phyloP scores from a whole-genome alignment of 345 rosid species.

The Heritiera fomes region DNA sequence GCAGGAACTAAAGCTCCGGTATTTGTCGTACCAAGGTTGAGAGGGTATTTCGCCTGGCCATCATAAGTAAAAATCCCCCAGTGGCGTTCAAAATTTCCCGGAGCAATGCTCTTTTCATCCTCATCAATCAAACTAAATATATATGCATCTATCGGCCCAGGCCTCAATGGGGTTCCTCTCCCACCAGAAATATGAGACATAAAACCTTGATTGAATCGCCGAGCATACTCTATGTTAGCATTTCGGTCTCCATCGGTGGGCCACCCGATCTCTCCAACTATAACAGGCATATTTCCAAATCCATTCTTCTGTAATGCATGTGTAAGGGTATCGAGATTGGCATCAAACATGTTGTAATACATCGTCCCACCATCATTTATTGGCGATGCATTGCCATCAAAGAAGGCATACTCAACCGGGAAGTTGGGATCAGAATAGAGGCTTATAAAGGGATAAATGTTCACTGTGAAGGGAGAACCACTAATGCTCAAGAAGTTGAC shows the following conservation, averaged over 20 bases:
- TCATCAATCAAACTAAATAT: constrained; percentile 86
- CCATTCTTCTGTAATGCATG: constrained; percentile 86
- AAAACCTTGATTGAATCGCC: constrained; percentile 87
- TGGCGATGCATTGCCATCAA: constrained; percentile 67
- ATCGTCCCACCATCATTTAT: constrained; percentile 62
- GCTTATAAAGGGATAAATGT: constrained; percentile 92
- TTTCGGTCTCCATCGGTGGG: constrained; percentile 87
- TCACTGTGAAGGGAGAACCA: constrained; percentile 75
- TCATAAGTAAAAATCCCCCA: constrained; percentile 88
- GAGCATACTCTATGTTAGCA: constrained; percentile 72
- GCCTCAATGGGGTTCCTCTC: constrained; percentile 82
- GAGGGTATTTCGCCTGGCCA: constrained; percentile 62
- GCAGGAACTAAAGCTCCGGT: constrained; percentile 60
- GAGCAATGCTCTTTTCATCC: constrained; percentile 76
- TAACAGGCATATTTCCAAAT: constrained; percentile 66
- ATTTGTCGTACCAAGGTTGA: constrained; percentile 83
- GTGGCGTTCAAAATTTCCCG: constrained; percentile 90
- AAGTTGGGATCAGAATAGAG: constrained; percentile 71
- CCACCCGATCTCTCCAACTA: constrained; percentile 94
- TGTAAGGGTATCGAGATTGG: constrained; percentile 83
- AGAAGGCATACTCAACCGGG: constrained; percentile 90
- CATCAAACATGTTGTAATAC: constrained; percentile 84
- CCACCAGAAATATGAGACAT: constrained; percentile 68
- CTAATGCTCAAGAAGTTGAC: constrained; percentile 71
- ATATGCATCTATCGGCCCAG: constrained; percentile 70